Conservation (phyloP, 345 rosid genomes). For the Brassica juncea region DNA sequence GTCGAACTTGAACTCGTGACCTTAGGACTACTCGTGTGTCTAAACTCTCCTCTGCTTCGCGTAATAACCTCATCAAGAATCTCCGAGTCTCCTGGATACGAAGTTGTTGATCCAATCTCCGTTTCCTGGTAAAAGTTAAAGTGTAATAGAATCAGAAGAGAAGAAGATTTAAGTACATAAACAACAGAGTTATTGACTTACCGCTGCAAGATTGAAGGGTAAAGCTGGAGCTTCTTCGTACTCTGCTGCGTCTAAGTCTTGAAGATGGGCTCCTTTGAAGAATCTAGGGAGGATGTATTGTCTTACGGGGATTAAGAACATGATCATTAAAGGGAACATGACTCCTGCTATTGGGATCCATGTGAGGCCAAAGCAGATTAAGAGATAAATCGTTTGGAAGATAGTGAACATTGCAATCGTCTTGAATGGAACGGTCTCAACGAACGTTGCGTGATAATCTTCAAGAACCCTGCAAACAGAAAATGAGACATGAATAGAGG, state of each 20-base stretch:
- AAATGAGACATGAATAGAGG: not conserved
- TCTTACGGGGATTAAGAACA: slow-evolving; percentile 87
- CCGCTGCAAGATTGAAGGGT: slow-evolving; percentile 58
- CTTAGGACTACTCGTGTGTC: slow-evolving; percentile 72
- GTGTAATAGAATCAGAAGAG: not conserved
- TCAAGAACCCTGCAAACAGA: slow-evolving; percentile 67
- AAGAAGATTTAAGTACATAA: not conserved
- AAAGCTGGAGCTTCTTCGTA: slow-evolving; percentile 94
- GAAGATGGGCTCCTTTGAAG: slow-evolving; percentile 84
- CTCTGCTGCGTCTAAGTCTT: slow-evolving; percentile 93
- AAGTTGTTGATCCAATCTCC: slow-evolving; percentile 57
- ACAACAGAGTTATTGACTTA: not conserved
- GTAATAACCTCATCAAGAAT: slow-evolving; percentile 85
- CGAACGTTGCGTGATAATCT: slow-evolving; percentile 78
- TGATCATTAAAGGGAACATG: slow-evolving; percentile 90
- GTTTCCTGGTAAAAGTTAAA: slow-evolving; percentile 46
- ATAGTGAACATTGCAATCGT: slow-evolving; percentile 72
- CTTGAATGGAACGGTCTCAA: slow-evolving; percentile 93
- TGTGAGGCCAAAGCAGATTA: slow-evolving; percentile 84
- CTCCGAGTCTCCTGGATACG: slow-evolving; percentile 65
- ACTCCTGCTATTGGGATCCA: slow-evolving; percentile 96
- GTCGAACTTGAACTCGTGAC: slow-evolving; percentile 71
- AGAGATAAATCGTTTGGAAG: slow-evolving; percentile 77
- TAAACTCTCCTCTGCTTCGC: slow-evolving; percentile 91
- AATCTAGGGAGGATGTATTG: slow-evolving; percentile 86